These are phyloP conservation scores for Metschnikowia similis DNA, from an alignment of 805 yeast species.

Conservation along the genomic window DNA sequence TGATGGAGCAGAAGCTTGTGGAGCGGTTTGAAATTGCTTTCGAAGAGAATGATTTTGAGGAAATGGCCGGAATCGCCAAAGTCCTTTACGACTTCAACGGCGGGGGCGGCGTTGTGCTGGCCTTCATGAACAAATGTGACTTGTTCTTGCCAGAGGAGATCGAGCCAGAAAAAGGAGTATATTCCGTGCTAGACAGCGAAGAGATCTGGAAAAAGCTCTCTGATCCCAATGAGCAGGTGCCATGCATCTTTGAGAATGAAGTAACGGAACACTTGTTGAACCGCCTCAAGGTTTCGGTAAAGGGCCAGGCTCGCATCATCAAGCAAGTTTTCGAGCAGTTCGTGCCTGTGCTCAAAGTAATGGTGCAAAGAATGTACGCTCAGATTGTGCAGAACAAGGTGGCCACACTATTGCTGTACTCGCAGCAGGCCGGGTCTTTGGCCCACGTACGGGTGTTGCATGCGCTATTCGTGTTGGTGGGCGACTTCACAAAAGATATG, in stretches of 20 bases:
- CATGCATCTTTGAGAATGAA: slow-evolving; percentile 46
- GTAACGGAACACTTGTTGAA: slow-evolving; percentile 50
- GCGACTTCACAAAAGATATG: slow-evolving; percentile 59
- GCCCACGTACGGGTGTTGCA: slow-evolving; percentile 76
- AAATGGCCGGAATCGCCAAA: slow-evolving; percentile 72
- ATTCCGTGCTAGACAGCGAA: slow-evolving; percentile 38
- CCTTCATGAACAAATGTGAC: slow-evolving; percentile 76
- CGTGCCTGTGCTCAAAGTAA: slow-evolving; percentile 60
- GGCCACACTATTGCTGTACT: slow-evolving; percentile 54
- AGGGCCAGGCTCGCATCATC: slow-evolving; percentile 70
- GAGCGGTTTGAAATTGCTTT: slow-evolving; percentile 72
- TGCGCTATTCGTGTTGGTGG: slow-evolving; percentile 55
- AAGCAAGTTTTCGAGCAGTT: slow-evolving; percentile 71
- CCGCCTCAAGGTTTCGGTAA: slow-evolving; percentile 51
- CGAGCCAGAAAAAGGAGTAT: slow-evolving; percentile 23
- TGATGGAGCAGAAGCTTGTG: slow-evolving; percentile 68
- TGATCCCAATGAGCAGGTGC: slow-evolving; percentile 47
- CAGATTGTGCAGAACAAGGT: slow-evolving; percentile 60
- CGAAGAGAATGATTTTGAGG: slow-evolving; percentile 59
- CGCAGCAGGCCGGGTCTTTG: slow-evolving; percentile 58
- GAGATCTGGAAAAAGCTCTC: slow-evolving; percentile 55
- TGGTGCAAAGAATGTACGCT: slow-evolving; percentile 72
- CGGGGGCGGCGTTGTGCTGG: slow-evolving; percentile 75
- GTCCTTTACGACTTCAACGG: slow-evolving; percentile 78
- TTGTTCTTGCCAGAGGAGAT: slow-evolving; percentile 51